Base-by-base conservation (phyloP, 1,284 basidiomycete genomes). In the Sanguinoderma infundibulare region DNA sequence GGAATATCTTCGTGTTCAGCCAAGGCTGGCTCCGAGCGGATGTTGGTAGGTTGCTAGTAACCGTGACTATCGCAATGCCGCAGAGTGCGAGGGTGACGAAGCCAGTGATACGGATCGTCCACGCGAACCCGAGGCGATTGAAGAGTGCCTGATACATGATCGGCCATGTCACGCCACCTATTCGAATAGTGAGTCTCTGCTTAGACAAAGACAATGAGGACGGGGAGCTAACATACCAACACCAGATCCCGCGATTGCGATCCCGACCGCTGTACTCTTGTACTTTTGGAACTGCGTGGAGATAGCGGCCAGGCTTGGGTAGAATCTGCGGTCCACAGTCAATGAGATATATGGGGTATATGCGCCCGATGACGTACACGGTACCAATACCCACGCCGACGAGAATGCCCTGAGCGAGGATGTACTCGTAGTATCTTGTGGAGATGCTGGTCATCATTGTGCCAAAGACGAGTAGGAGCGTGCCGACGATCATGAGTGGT, bases 81-180 rank as follows among this genome's bases (percentile, higher is more conserved):
- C 75, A 74, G 39, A 76, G 66, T 2, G 65, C 70, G 15, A 78
- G 67, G 9, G 67, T 69, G 44, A 77, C 62, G 55, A 78, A 77
- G 0, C 73, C 77, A 1, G 73, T 67, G 30, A 76, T 74, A 22
- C 78, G 73, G 24, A 89, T 81, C 0, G 81, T 80, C 87, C 87
- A 89, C 9, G 77, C 81, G 69, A 89, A 91, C 1, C 87, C 88
- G 36, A 87, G 70, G 28, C 63, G 60, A 38, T 72, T 64, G 68
- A 90, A 88, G 14, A 90, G 80, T 26, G 76, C 77, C 62, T 84
- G 83, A 28, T 90, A 78, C 75, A 89, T 78, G 59, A 91, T 83
- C 0, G 89, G 87, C 65, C 84, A 90, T 9, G 89, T 75, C 3
- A 90, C 84, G 7, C 89, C 89, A 26, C 89, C 89, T 86, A 35